Conservation (phyloP, 2,329 filamentous ascomycete species). For the Pestalotiopsis sp. region DNA sequence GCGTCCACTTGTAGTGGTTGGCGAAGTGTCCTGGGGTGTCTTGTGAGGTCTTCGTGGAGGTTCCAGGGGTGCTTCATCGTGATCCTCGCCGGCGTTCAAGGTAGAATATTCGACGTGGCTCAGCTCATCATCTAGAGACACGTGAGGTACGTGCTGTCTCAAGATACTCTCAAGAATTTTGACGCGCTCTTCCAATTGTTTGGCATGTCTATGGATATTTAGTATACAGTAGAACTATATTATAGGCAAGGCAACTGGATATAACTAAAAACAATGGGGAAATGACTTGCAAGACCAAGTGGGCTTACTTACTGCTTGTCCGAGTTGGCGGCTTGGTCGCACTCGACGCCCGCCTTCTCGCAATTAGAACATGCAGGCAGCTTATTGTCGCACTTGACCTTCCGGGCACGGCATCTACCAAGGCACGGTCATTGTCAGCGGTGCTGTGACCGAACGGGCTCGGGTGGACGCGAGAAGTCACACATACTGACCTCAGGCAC, state of each 20-base stretch:
- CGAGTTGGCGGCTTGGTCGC: slow-evolving; percentile 10
- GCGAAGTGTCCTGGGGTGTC: neutral
- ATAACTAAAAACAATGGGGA: neutral
- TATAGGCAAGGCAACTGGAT: neutral
- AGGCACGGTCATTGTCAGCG: neutral
- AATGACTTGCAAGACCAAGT: neutral
- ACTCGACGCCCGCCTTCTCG: slow-evolving; percentile 11
- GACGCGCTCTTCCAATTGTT: slow-evolving; percentile 7
- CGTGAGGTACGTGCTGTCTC: neutral
- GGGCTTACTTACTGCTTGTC: slow-evolving; percentile 7
- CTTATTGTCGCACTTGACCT: slow-evolving; percentile 98
- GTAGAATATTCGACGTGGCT: neutral
- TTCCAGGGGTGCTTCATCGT: neutral
- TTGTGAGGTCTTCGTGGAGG: neutral
- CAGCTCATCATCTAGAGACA: neutral
- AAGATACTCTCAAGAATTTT: slow-evolving; percentile 3
- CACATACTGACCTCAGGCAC: slow-evolving; percentile 5
- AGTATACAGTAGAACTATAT: neutral
- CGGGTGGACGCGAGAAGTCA: neutral
- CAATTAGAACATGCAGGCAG: slow-evolving; percentile 94
- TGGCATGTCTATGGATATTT: neutral
- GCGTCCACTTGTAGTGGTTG: neutral
- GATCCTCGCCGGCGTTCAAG: neutral
- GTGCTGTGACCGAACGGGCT: neutral
- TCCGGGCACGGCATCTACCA: slow-evolving; percentile 36